Conservation (phyloP, 805 yeast genomes). For the Kregervanrija delftensis region DNA sequence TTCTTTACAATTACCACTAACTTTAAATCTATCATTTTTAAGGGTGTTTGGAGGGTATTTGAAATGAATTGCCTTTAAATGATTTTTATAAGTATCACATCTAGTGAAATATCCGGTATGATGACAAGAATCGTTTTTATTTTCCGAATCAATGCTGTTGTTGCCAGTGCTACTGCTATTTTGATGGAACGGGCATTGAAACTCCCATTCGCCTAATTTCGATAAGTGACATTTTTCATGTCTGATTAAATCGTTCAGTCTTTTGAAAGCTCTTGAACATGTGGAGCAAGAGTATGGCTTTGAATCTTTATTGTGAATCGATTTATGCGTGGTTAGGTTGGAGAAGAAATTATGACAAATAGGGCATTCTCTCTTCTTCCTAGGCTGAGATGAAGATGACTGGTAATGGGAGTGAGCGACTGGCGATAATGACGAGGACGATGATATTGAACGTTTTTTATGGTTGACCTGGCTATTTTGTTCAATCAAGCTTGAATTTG, state of each 20-base stretch:
- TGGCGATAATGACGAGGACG: no score
- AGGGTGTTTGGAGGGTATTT: slow-evolving; percentile 83
- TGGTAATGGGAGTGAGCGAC: background rate
- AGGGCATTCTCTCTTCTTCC: slow-evolving; percentile 32
- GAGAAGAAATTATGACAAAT: slow-evolving; percentile 47
- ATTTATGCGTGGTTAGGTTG: slow-evolving; percentile 76
- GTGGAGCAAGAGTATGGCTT: slow-evolving; percentile 75
- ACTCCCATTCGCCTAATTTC: slow-evolving; percentile 60
- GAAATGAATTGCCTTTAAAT: slow-evolving; percentile 82
- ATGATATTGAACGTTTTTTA: no score
- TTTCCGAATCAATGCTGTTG: slow-evolving; percentile 3
- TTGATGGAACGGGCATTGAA: slow-evolving; percentile 67
- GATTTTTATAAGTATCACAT: slow-evolving; percentile 89
- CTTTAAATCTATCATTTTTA: slow-evolving; percentile 63
- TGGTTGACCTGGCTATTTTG: no score
- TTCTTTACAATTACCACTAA: slow-evolving; percentile 69
- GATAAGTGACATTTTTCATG: slow-evolving; percentile 84
- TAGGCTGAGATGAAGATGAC: slow-evolving; percentile 10
- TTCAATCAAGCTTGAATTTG: background rate
- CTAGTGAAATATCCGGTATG: slow-evolving; percentile 79
- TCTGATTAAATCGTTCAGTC: slow-evolving; percentile 80
- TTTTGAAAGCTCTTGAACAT: slow-evolving; percentile 79
- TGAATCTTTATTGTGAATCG: slow-evolving; percentile 67
- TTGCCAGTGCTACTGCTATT: background rate
- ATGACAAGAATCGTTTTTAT: slow-evolving; percentile 47